These are phyloP conservation scores for Ophiobolus disseminans DNA, from an alignment of 2,329 filamentous ascomycete genomes.

Conservation along the genomic window DNA sequence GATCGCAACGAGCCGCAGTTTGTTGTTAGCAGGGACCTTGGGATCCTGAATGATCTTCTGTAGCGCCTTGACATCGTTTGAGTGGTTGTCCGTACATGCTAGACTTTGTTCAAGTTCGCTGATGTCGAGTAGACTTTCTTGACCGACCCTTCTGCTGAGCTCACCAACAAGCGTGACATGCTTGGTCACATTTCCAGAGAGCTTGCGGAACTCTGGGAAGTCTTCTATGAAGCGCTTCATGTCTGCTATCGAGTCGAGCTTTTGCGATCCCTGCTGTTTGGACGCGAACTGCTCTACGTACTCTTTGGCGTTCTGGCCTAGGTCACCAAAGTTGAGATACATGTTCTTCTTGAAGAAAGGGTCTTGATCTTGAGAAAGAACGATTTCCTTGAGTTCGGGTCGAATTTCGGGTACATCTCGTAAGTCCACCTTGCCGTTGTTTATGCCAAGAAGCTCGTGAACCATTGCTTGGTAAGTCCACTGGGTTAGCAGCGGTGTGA, in stretches of 20 bases:
- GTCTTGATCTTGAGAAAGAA: conserved; percentile 94
- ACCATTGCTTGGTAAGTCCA: conserved; percentile 99
- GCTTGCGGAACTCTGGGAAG: conserved; percentile 95
- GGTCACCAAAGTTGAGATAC: conserved; percentile 96
- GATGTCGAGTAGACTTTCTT: conserved; percentile 89
- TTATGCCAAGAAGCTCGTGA: conserved; percentile 90
- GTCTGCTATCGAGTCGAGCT: conserved; percentile 95
- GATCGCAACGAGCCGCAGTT: conserved; percentile 88
- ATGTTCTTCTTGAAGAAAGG: conserved; percentile 99
- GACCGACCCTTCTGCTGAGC: conserved; percentile 83
- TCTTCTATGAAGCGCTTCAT: conserved; percentile 99
- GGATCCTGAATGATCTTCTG: conserved; percentile 86
- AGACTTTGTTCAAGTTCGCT: conserved; percentile 96
- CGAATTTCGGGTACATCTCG: conserved; percentile 82
- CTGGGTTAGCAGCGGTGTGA: conserved; percentile 92
- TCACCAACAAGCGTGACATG: conserved; percentile 96
- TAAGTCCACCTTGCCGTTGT: conserved; percentile 92
- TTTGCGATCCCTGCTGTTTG: conserved; percentile 94
- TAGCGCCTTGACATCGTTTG: conserved; percentile 86
- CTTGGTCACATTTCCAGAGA: conserved; percentile 98
- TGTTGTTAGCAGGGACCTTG: conserved; percentile 78
- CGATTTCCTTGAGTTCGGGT: conserved; percentile 90
- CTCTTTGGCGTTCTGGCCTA: conserved; percentile 96
- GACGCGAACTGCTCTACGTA: conserved; percentile 98
- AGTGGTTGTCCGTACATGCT: conserved; percentile 95